Evolutionary conservation across 2,329 filamentous ascomycete genomes (phyloP), one percentile per base, ranked within the genome.

Genomic region (Thielaviopsis populi): DNA sequence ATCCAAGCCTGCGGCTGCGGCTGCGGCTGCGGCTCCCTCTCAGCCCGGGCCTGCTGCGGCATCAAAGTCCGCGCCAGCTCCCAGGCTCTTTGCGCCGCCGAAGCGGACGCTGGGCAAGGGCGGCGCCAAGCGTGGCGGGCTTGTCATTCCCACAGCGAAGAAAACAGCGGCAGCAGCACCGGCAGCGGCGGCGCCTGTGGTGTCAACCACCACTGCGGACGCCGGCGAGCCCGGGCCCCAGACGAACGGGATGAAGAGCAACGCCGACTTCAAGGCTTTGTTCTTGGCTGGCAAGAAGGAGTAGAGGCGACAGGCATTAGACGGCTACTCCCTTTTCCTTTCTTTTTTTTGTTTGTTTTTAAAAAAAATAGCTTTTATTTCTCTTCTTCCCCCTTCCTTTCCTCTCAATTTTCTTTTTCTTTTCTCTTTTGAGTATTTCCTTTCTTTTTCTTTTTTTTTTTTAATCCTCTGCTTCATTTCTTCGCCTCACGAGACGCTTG

Each of bases 231-330:
- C 27, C 15, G 30, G 15, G 42, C 15, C 53, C 30, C n/a, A 53
- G 54, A 22, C 19, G 41, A 48, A 42, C 22, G 43, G 59, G 22
- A 72, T 71, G 68, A 82, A 80, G 73, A 82, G 75, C 69, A 83
- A 83, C 70, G 78, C 79, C 1, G 80, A 83, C 69, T 83, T 83
- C 68, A 82, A 79, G 71, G 78, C 79, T n/a, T 72, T 80, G 70
- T 76, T 80, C 62, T 64, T 67, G 7, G 68, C 61, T 11, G 48
- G 61, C 10, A 69, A 62, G 53, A 69, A 15, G 68, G 69, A 61
- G 17, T 48, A 40, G 33, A 17, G 13, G n/a, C 13, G 17, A 19
- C 24, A n/a, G n/a, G n/a, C n/a, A n/a, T n/a, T n/a, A n/a, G n/a
- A n/a, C n/a, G n/a, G n/a, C n/a, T n/a, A n/a, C n/a, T n/a, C n/a